A percentile compares a stretch with the other conserved stretches of the same genome.
Conservation (phyloP, 495 filamentous ascomycete genomes). For the Physcia stellaris region DNA sequence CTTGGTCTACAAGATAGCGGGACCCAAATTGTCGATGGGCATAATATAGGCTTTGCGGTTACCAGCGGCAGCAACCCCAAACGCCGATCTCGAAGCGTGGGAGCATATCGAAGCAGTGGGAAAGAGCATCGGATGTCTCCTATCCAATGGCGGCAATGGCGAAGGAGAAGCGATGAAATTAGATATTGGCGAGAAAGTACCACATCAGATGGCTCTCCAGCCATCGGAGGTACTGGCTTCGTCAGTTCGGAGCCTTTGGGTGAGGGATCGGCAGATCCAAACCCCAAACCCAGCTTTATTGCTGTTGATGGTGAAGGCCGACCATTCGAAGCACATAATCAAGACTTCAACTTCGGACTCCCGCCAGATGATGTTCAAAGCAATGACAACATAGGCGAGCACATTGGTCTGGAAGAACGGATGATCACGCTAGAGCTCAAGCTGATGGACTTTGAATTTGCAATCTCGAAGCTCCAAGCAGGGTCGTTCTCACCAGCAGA, state of each 20-base stretch:
- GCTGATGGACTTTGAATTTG: constrained; percentile 41
- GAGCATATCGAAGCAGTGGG: constrained; percentile 11
- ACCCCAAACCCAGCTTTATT: too few relatives aligned
- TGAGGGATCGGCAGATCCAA: constrained; percentile 10
- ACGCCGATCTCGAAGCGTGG: constrained; percentile 22
- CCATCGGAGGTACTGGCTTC: background rate
- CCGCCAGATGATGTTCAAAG: constrained; percentile 30
- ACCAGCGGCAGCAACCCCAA: constrained; percentile 20
- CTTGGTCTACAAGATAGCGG: constrained; percentile 6
- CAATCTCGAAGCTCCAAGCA: constrained; percentile 37
- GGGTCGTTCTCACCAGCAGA: constrained; percentile 1
- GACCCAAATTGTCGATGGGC: constrained; percentile 7
- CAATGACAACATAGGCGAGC: too few relatives aligned
- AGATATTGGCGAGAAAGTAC: constrained; percentile 20
- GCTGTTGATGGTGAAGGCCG: constrained; percentile 21
- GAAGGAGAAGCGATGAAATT: constrained; percentile 21
- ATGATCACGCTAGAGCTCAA: constrained; percentile 40
- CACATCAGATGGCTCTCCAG: constrained; percentile 8
- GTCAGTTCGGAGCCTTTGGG: constrained; percentile 3
- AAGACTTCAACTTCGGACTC: constrained; percentile 29
- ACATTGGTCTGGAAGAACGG: constrained; percentile 35
- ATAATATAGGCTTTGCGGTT: constrained; percentile 16
- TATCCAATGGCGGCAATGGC: constrained; percentile 23
- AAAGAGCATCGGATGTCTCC: constrained; percentile 23
- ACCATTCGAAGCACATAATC: constrained; percentile 18